These are phyloP conservation scores for Rhinocladiella mackenziei DNA, from an alignment of 2,329 filamentous ascomycete species.

Conservation along the genomic window DNA sequence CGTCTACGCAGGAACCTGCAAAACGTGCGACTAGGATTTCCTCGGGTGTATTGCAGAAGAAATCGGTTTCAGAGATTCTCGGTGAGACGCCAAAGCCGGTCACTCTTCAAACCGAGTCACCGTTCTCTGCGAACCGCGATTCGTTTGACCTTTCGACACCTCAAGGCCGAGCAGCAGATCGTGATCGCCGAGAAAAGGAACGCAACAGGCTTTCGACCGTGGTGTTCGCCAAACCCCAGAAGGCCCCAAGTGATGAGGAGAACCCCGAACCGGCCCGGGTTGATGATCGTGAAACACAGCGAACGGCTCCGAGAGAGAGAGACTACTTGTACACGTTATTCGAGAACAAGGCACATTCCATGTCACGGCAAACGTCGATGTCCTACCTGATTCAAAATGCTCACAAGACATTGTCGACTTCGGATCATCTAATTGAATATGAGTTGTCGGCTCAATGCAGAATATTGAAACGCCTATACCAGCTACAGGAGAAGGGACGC, in stretches of 20 bases:
- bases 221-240: slow-evolving; percentile 67
- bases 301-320: slow-evolving; percentile 54
- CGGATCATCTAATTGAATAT: slow-evolving; percentile 76
- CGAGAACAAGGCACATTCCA: slow-evolving; percentile 55
- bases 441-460: slow-evolving; percentile 84
- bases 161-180: slow-evolving; percentile 45
- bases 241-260: slow-evolving; percentile 46
- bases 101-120: slow-evolving; percentile 35
- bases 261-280: slow-evolving; percentile 36
- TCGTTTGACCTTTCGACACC: slow-evolving; percentile 35
- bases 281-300: slow-evolving; percentile 27
- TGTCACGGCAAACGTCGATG: slow-evolving; percentile 51
- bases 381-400: slow-evolving; percentile 73
- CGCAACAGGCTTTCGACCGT: slow-evolving; percentile 67
- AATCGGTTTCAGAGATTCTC: slow-evolving; percentile 69
- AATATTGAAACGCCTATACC: slow-evolving; percentile 80
- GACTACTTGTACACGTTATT: slow-evolving; percentile 64
- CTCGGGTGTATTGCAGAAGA: slow-evolving; percentile 66
- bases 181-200: slow-evolving; percentile 56
- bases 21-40: slow-evolving; percentile 67
- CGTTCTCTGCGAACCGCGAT: slow-evolving; percentile 25
- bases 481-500: slow-evolving; percentile 82
- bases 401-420: slow-evolving; percentile 83
- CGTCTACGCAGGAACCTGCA: slow-evolving; percentile 36
- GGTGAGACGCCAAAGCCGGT: slow-evolving; percentile 52